Evolutionary conservation across 768 basidiomycete genomes (phyloP).

Genomic region (Agrocybe chaxingu): DNA sequence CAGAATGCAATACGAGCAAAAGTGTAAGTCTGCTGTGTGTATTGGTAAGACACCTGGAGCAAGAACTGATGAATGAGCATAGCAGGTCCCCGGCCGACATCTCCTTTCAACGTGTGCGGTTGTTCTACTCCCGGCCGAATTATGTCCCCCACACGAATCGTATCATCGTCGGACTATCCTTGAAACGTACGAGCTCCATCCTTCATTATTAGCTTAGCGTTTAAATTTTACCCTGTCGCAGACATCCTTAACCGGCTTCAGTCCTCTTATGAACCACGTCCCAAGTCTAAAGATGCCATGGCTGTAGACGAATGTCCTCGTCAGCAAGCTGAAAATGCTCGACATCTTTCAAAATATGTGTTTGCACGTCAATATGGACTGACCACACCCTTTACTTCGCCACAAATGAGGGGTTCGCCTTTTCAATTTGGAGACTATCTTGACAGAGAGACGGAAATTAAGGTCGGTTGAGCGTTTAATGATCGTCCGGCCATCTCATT

Average conservation of each 20-base stretch:
- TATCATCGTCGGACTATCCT: conserved; percentile 64
- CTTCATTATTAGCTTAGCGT: background rate
- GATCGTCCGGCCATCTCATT: background rate
- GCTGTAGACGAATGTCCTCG: conserved; percentile 41
- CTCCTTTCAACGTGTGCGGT: conserved; percentile 45
- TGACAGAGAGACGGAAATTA: conserved; percentile 68
- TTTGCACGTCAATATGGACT: conserved; percentile 81
- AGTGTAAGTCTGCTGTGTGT: no score
- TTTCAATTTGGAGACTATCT: conserved; percentile 46
- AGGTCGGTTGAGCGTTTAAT: conserved; percentile 34
- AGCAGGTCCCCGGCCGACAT: conserved; percentile 51
- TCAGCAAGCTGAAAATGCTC: conserved; percentile 44
- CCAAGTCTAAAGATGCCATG: conserved; percentile 10
- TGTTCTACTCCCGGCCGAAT: conserved; percentile 69
- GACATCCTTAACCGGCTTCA: conserved; percentile 65
- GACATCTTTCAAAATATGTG: conserved; percentile 76
- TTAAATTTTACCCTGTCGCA: conserved; percentile 21
- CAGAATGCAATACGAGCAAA: background rate
- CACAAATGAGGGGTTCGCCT: conserved; percentile 15
- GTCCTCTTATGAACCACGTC: conserved; percentile 32
- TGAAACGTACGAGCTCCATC: conserved; percentile 47
- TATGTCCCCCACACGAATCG: conserved; percentile 44
- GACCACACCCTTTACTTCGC: conserved; percentile 49
- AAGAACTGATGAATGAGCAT: background rate
- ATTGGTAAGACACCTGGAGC: no score